Percentiles rank a stretch among this genome's conserved stretches.
Conservation (phyloP, 768 basidiomycete genomes). For the Hericium coralloides region DNA sequence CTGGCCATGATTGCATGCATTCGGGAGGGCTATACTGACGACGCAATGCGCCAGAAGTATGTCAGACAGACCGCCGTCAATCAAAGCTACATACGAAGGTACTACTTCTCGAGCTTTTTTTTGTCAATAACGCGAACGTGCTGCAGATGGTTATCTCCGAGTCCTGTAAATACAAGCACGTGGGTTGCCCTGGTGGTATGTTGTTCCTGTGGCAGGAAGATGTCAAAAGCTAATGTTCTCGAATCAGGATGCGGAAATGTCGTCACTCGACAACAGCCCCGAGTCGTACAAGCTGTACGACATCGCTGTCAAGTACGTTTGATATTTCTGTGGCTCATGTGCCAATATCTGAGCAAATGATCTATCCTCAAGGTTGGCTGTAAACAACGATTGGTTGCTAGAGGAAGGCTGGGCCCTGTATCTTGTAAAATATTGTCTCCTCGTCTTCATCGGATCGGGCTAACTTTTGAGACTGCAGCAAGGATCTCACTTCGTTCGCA, state of each 20-base stretch:
- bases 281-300: conserved; percentile 64
- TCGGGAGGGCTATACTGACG: conserved; percentile 32
- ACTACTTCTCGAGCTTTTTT: not conserved
- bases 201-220: not conserved
- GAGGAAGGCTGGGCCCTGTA: conserved; percentile 68
- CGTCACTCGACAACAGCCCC: conserved; percentile 43
- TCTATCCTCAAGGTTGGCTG: conserved; percentile 37
- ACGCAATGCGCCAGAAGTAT: conserved; percentile 31
- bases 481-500: conserved; percentile 61
- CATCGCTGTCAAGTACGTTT: conserved; percentile 49
- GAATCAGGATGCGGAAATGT: conserved; percentile 59
- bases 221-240: not conserved
- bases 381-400: conserved; percentile 59
- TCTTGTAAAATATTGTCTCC: conserved; percentile 32
- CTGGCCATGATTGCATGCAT: conserved; percentile 56
- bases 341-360: not conserved
- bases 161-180: conserved; percentile 57
- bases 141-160: conserved; percentile 57
- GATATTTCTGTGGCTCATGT: not conserved
- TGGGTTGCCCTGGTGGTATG: conserved; percentile 64
- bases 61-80: conserved; percentile 50
- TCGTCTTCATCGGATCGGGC: not conserved
- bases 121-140: not conserved
- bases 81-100: conserved; percentile 55
- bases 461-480: conserved; percentile 30